Evolutionary conservation across 306 rosid species (phyloP), one percentile per base, ranked within the genome.

Genomic region (Malus sylvestris): DNA sequence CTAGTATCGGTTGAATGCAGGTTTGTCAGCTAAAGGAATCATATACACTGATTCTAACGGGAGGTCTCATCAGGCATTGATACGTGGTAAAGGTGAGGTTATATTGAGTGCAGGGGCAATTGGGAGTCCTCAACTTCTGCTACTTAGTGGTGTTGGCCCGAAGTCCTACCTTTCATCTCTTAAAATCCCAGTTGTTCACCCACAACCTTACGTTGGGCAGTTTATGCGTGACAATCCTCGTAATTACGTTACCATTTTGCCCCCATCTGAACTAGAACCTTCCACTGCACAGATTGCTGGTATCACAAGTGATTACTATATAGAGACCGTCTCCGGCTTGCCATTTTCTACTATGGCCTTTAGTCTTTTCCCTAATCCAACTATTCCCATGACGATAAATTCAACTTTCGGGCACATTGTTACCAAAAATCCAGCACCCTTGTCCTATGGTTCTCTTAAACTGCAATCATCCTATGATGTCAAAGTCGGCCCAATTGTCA

Each of bases 191-290:
- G 67, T 78, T 44, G 64, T 78, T 27, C 69, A 59, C 5, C 22
- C 55, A 19, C 78, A 84, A 15, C 78, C 78, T 23, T 7, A 70
- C 27, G 74, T 78, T 6, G 83, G 83, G 0, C 25, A 81, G 10
- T 74, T 38, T 22, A 78, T 84, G 81, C 25, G 66, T 4, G 87
- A 81, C 68, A 78, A 81, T 73, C 82, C 77, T n/a, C 82, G 82
- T 20, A 67, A 72, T 62, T 40, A 4, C 71, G 63, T 80, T 10
- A 12, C 2, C 71, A 30, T 74, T 10, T 45, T 68, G 35, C 38
- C 55, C 23, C 72, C 76, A 10, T 49, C 38, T 57, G 23, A 71
- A 10, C 25, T 80, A 46, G 4, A 13, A 5, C 20, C 71, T 57
- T 49, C 76, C 1, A 1, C 2, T 40, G 2, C 1, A 22, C 40